A percentile compares a stretch with the other conserved stretches of the same genome.
These are phyloP conservation scores for Powellomyces hirtus DNA, from an alignment of 192 early-diverging fungal genomes.

Conservation along the genomic window DNA sequence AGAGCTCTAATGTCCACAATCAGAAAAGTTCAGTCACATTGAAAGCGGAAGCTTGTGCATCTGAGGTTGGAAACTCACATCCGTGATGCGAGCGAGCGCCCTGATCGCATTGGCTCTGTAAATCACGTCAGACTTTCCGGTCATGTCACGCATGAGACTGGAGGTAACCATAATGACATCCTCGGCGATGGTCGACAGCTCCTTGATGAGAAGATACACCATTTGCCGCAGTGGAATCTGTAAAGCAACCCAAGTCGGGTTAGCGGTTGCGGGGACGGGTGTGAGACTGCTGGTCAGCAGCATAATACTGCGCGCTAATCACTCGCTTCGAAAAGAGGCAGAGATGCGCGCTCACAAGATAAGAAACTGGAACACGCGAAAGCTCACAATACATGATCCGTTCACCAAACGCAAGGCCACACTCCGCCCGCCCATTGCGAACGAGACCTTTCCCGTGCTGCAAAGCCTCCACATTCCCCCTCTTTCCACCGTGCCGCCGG, in stretches of 20 bases:
- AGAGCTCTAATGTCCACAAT: constrained; percentile 57
- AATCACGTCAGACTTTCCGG: constrained; percentile 85
- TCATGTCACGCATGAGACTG: constrained; percentile 94
- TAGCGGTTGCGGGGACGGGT: too few relatives aligned
- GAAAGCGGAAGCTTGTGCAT: too few relatives aligned
- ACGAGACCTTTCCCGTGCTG: too few relatives aligned
- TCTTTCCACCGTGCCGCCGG: too few relatives aligned
- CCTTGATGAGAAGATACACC: constrained; percentile 97
- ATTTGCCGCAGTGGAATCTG: constrained; percentile 93
- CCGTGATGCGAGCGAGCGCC: constrained; percentile 91
- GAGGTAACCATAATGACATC: constrained; percentile 98
- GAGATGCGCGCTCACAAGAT: neutral
- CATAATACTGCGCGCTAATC: too few relatives aligned
- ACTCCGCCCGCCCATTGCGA: too few relatives aligned
- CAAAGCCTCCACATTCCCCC: too few relatives aligned
- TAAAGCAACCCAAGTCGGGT: neutral
- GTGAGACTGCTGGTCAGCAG: too few relatives aligned
- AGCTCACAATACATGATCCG: too few relatives aligned
- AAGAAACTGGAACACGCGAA: too few relatives aligned
- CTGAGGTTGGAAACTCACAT: too few relatives aligned
- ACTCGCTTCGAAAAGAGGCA: neutral
- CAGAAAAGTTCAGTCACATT: neutral
- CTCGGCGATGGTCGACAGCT: constrained; percentile 87
- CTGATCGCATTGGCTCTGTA: constrained; percentile 95
- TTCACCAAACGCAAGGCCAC: too few relatives aligned